These are phyloP conservation scores for Phytophthora ohioensis DNA, from an alignment of 352 stramenopile species.

Conservation along the genomic window DNA sequence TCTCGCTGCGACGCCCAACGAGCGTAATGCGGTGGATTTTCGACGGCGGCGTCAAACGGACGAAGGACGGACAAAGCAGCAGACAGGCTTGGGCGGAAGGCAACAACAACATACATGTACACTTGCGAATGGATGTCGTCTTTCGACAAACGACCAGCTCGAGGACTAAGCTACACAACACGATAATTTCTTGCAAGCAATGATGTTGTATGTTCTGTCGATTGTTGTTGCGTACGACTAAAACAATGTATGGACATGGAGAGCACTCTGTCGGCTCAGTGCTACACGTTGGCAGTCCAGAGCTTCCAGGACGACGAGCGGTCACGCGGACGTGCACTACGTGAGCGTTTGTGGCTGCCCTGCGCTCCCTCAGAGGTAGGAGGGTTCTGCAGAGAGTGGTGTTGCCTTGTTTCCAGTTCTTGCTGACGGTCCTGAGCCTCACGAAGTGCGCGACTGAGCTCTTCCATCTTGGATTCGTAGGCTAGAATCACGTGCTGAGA, in stretches of 20 bases:
- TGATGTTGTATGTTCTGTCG: slow-evolving; percentile 6
- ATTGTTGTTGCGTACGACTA: slow-evolving; percentile 8
- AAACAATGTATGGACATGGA: slow-evolving; percentile 22
- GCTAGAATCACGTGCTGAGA: slow-evolving; percentile 71
- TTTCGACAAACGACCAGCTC: slow-evolving; percentile 18
- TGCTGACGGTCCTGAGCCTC: slow-evolving; percentile 54
- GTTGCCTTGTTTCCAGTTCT: slow-evolving; percentile 36
- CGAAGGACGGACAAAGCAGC: slow-evolving; percentile 26
- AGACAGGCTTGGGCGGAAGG: slow-evolving; percentile 23
- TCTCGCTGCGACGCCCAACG: background rate
- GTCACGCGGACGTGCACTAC: slow-evolving; percentile 31
- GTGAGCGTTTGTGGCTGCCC: slow-evolving; percentile 11
- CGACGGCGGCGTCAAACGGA: slow-evolving; percentile 18
- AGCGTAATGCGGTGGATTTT: slow-evolving; percentile 30
- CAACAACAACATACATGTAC: slow-evolving; percentile 7
- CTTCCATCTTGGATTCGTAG: slow-evolving; percentile 81
- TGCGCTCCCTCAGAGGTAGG: slow-evolving; percentile 14
- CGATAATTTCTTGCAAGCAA: background rate
- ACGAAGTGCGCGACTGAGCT: slow-evolving; percentile 67
- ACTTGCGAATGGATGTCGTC: slow-evolving; percentile 16
- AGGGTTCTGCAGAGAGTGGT: slow-evolving; percentile 19
- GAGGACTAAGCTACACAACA: background rate
- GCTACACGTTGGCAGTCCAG: slow-evolving; percentile 46
- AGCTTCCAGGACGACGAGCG: slow-evolving; percentile 48
- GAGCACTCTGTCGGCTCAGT: background rate